A percentile compares a stretch with the other conserved stretches of the same genome.
Evolutionary conservation across 805 yeast species (phyloP).

Genomic region (Ogataea paraovalis): DNA sequence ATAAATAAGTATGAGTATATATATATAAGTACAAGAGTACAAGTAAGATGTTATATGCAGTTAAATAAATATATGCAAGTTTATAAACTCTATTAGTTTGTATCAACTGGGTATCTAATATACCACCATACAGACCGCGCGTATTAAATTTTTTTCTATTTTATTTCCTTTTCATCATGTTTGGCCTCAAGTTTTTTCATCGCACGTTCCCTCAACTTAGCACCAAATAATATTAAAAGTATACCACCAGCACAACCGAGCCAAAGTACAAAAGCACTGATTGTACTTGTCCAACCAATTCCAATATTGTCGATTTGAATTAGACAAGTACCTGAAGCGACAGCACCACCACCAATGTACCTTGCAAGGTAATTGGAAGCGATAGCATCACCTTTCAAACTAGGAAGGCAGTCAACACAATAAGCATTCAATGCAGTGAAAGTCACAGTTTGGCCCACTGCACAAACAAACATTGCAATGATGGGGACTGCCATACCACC

Average conservation of each 20-base stretch:
- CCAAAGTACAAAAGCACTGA: conserved; percentile 41
- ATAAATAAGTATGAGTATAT: too few species aligned
- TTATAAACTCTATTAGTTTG: too few species aligned
- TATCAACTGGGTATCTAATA: too few species aligned
- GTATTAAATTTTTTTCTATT: too few species aligned
- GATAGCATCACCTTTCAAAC: conserved; percentile 51
- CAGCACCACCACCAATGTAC: conserved; percentile 43
- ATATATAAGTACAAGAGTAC: too few species aligned
- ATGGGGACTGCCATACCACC: conserved; percentile 58
- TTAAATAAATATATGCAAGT: too few species aligned
- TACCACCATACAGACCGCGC: too few species aligned
- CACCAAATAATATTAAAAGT: conserved; percentile 38
- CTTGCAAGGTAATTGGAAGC: conserved; percentile 51
- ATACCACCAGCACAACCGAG: conserved; percentile 34
- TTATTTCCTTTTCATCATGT: too few species aligned
- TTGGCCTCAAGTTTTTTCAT: conserved; percentile 4
- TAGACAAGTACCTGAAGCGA: conserved; percentile 48
- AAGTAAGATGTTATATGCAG: too few species aligned
- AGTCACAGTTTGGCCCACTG: conserved; percentile 46
- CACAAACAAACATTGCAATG: conserved; percentile 43
- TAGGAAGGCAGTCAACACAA: conserved; percentile 56
- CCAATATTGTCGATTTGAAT: conserved; percentile 45
- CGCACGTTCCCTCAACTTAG: conserved; percentile 29
- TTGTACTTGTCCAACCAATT: conserved; percentile 53
- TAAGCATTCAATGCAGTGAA: conserved; percentile 55